phyloP scores from a whole-genome alignment of 495 filamentous ascomycete species.

The Penicillium ochrochloron region DNA sequence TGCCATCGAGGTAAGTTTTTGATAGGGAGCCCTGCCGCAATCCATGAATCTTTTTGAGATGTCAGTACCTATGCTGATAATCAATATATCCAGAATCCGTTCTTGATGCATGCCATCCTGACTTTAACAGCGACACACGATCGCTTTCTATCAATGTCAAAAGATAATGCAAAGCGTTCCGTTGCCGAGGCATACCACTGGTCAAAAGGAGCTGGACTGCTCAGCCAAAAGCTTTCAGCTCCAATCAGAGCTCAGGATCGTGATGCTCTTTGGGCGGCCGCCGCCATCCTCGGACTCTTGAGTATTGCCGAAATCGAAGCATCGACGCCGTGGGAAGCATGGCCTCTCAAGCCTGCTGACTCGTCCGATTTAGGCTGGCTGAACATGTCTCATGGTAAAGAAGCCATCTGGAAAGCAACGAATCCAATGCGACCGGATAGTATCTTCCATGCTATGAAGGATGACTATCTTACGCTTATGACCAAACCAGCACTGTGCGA shows the following conservation, averaged over 20 bases:
- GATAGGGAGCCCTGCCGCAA: neutral
- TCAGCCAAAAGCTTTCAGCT: constrained; percentile 33
- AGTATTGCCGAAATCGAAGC: constrained; percentile 39
- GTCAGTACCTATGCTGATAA: neutral
- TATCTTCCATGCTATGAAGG: constrained; percentile 38
- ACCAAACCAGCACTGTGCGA: constrained; percentile 7
- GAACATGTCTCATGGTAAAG: constrained; percentile 39
- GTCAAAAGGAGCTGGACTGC: constrained; percentile 35
- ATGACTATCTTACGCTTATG: constrained; percentile 24
- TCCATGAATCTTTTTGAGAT: neutral
- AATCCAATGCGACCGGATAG: constrained; percentile 44
- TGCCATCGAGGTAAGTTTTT: constrained; percentile 18
- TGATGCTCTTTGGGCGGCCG: constrained; percentile 50
- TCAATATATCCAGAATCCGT: constrained; percentile 37
- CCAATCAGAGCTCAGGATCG: constrained; percentile 37
- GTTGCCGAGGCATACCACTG: constrained; percentile 40
- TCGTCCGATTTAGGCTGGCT: constrained; percentile 42
- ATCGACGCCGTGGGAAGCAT: constrained; percentile 32
- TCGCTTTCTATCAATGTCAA: constrained; percentile 26
- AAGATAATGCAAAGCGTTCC: constrained; percentile 19
- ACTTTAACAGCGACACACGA: constrained; percentile 42
- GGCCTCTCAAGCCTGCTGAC: constrained; percentile 40
- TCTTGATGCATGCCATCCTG: constrained; percentile 47
- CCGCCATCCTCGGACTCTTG: constrained; percentile 41
- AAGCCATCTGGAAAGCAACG: constrained; percentile 37